A percentile compares a stretch with the other conserved stretches of the same genome.
phyloP scores from a whole-genome alignment of 257 asterid genomes.

The Voacanga thouarsii region DNA sequence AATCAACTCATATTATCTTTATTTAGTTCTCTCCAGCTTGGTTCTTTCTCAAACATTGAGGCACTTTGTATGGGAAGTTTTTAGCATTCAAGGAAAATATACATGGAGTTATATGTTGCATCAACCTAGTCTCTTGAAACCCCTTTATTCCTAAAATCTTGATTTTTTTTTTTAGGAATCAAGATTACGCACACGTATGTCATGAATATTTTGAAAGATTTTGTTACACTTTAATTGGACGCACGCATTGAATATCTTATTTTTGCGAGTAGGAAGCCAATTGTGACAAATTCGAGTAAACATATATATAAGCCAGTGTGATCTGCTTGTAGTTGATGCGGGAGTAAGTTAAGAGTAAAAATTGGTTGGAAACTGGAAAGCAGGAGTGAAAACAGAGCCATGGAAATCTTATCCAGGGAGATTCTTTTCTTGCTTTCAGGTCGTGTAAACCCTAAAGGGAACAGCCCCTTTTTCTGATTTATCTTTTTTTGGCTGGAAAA shows the following conservation, averaged over 20 bases:
- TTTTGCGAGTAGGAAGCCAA: neutral
- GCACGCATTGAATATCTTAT: neutral
- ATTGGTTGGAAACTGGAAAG: neutral
- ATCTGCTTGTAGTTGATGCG: neutral
- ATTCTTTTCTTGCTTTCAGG: neutral
- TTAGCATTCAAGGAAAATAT: neutral
- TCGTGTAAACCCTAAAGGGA: neutral
- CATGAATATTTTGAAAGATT: neutral
- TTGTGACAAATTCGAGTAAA: no score
- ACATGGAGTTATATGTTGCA: neutral
- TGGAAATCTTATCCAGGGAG: neutral
- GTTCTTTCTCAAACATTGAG: slow-evolving; percentile 4
- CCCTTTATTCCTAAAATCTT: neutral
- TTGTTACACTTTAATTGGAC: slow-evolving; percentile 1
- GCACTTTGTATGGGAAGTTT: neutral
- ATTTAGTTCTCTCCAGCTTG: slow-evolving; percentile 12
- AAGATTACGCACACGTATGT: neutral
- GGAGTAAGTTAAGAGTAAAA: no score
- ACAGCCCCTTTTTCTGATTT: neutral
- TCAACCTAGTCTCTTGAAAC: neutral
- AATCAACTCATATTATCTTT: neutral
- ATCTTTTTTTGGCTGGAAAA: neutral
- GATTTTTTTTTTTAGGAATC: neutral
- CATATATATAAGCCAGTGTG: neutral
- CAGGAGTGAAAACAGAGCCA: neutral